Evolutionary conservation across 78 protist genomes (phyloP).

Genomic region (Guillardia theta): DNA sequence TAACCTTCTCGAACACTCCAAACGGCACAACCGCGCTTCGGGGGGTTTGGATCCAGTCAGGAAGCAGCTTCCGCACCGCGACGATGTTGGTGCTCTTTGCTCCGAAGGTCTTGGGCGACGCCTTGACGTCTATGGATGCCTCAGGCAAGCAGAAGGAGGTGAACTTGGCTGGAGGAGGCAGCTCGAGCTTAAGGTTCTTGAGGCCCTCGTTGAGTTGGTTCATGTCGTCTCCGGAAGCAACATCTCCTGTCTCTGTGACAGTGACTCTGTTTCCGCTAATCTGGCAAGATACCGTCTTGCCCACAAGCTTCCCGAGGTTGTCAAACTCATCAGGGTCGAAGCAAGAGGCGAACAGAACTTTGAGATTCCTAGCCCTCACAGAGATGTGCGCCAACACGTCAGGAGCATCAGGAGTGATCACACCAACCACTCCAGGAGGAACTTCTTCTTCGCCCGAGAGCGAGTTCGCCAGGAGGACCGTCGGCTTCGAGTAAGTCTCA

Average conservation of each 20-base stretch:
- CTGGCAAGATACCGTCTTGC: background rate
- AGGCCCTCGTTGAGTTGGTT: background rate
- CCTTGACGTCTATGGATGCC: background rate
- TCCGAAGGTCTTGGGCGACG: background rate
- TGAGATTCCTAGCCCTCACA: constrained; percentile 11
- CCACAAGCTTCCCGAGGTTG: background rate
- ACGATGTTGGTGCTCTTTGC: constrained; percentile 24
- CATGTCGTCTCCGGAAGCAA: background rate
- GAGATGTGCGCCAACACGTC: constrained; percentile 30
- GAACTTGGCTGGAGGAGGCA: constrained; percentile 35
- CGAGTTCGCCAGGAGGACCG: background rate
- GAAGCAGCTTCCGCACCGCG: background rate
- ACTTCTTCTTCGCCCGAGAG: constrained; percentile 7
- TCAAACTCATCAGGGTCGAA: background rate
- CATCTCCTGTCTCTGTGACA: background rate
- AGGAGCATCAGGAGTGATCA: constrained; percentile 33
- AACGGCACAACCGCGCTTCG: background rate
- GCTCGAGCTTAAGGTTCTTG: background rate
- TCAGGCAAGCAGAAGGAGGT: background rate
- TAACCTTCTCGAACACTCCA: constrained; percentile 25
- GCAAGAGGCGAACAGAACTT: background rate
- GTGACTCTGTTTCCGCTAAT: background rate
- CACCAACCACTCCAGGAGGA: constrained; percentile 12
- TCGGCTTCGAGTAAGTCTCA: background rate
- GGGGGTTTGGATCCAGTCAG: constrained; percentile 4